Evolutionary conservation across 768 basidiomycete species (phyloP), one percentile per base, ranked within the genome.

Genomic region (Lactarius psammicola): DNA sequence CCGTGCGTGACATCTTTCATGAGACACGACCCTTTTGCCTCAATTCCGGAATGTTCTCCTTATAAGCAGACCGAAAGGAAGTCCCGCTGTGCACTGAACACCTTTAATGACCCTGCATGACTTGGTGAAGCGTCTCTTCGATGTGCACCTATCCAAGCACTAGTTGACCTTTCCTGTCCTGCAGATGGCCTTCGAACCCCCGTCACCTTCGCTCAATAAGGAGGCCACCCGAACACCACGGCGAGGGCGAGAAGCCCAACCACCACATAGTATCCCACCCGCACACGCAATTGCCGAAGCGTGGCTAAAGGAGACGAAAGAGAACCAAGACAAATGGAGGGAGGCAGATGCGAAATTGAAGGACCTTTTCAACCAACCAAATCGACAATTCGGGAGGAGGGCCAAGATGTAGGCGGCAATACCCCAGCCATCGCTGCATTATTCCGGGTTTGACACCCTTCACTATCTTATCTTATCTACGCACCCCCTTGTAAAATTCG

Each of bases 201-300:
- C 73, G 56, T 31, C 74, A 65, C 44, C 70, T 68, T 62, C 59
- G 54, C 68, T 55, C 20, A 64, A 63, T 61, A 68, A 60, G 38
- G 65, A 65, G 60, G 72, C 51, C 56, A 62, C 42, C 31, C 69
- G 59, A 67, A 62, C 61, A 44, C 63, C 60, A 36, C 54, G 58
- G 31, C 68, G 34, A 23, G 69, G 60, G 20, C 64, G 63, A 62
- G 59, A 63, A 11, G 28, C 53, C 49, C 64, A 67, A 56, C 23
- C 49, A 33, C 56, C 64, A 55, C 53, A 68, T 28, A 65, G 68
- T 44, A 51, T 49, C 76, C 80, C 85, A 13, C 84, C 85, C 42
- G 83, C 84, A 4, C 84, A 86, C 68, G 81, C 84, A 33, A 89
- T 91, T 73, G 86, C 85, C 40, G 83, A 86, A 49, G 85, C 85